A percentile compares a stretch with the other conserved stretches of the same genome.
These are phyloP conservation scores for Bipolaris sorokiniana DNA, from an alignment of 2,329 filamentous ascomycete genomes.

Conservation along the genomic window DNA sequence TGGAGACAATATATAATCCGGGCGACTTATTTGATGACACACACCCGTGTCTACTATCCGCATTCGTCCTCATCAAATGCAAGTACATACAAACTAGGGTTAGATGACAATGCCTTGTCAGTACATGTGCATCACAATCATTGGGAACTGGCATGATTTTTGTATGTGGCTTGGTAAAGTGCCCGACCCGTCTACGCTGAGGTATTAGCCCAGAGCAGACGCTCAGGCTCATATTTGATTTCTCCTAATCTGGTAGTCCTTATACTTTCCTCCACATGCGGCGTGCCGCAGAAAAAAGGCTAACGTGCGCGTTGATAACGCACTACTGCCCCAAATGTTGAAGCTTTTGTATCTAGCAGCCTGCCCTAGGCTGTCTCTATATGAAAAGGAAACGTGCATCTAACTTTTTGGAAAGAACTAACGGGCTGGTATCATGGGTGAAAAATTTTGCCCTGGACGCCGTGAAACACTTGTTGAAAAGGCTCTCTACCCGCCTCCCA, in stretches of 20 bases:
- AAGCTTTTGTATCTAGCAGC: slow-evolving; percentile 28
- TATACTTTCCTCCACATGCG: slow-evolving; percentile 2
- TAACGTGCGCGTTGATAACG: slow-evolving; percentile 38
- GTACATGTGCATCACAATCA: not conserved
- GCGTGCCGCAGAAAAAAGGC: slow-evolving; percentile 13
- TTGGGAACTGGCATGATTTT: not conserved
- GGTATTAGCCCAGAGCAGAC: not conserved
- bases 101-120: not conserved
- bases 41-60: too few relatives aligned
- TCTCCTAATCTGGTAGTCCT: not conserved
- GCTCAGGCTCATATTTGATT: slow-evolving; percentile 2
- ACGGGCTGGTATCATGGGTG: slow-evolving; percentile 41
- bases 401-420: slow-evolving; percentile 39
- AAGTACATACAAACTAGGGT: not conserved
- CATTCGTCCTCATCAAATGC: too few relatives aligned
- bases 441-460: slow-evolving; percentile 41
- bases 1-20: too few relatives aligned
- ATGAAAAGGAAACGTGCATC: slow-evolving; percentile 30
- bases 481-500: slow-evolving; percentile 42
- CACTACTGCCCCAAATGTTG: slow-evolving; percentile 35
- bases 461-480: slow-evolving; percentile 50
- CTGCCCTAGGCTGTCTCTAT: slow-evolving; percentile 26
- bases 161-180: not conserved
- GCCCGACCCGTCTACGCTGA: not conserved
- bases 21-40: too few relatives aligned